Evolutionary conservation across 257 asterid genomes (phyloP).

Genomic region (Petunia axillaris): DNA sequence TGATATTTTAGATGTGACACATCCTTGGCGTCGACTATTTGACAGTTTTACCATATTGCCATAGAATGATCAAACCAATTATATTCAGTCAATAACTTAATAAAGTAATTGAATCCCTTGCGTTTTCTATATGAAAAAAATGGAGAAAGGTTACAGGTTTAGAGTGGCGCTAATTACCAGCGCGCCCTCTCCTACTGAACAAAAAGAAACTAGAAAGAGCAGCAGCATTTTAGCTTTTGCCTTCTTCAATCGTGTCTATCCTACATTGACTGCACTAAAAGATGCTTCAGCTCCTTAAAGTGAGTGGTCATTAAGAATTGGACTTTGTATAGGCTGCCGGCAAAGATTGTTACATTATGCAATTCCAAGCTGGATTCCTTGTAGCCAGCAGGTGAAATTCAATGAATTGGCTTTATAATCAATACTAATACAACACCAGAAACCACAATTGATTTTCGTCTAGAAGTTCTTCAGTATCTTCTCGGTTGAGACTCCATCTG

Average conservation of each 20-base stretch:
- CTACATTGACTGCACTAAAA: background rate
- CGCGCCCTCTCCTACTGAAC: background rate
- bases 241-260: background rate
- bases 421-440: constrained; percentile 32
- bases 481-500: constrained; percentile 68
- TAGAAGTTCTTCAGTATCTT: constrained; percentile 77
- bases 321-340: constrained; percentile 9
- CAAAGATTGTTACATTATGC: constrained; percentile 17
- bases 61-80: too few relatives aligned
- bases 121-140: background rate
- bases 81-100: background rate
- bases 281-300: background rate
- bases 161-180: background rate
- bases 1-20: too few relatives aligned
- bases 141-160: background rate
- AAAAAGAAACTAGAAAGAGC: background rate
- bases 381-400: constrained; percentile 36
- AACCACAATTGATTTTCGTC: constrained; percentile 28
- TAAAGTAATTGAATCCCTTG: background rate
- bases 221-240: background rate
- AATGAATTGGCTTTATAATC: constrained; percentile 30
- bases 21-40: too few relatives aligned
- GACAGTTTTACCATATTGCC: too few relatives aligned
- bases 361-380: constrained; percentile 25
- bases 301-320: background rate